Evolutionary conservation across 176 grass and related monocot genomes (phyloP).

Genomic region (Oryza glumipatula): DNA sequence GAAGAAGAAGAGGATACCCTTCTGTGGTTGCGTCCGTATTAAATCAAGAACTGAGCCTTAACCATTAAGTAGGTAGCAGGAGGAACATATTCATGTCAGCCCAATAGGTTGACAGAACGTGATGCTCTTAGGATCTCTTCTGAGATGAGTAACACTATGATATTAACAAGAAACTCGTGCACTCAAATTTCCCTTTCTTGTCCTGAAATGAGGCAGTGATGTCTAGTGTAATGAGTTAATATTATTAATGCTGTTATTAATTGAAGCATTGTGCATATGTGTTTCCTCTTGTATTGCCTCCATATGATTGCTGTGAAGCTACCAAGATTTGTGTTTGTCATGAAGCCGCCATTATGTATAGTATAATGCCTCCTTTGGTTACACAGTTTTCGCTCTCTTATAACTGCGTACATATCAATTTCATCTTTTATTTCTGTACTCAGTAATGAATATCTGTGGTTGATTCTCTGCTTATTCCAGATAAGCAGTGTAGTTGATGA

Average conservation of each 20-base stretch:
- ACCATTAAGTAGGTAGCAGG: constrained; percentile 25
- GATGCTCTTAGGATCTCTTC: background rate
- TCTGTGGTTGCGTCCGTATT: constrained; percentile 68
- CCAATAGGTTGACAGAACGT: constrained; percentile 9
- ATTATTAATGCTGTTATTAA: constrained; percentile 7
- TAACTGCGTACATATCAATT: background rate
- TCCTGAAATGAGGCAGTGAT: constrained; percentile 1
- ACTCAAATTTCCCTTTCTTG: constrained; percentile 17
- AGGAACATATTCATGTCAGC: constrained; percentile 2
- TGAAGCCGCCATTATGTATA: background rate
- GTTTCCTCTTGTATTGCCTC: background rate
- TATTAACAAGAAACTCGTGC: constrained; percentile 19
- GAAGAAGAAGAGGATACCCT: constrained; percentile 47
- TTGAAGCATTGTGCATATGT: constrained; percentile 2
- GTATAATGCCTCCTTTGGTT: background rate
- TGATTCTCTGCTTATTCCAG: constrained; percentile 4
- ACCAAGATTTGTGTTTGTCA: background rate
- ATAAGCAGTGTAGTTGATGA: background rate
- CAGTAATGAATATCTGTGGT: background rate
- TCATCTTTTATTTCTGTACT: constrained; percentile 15
- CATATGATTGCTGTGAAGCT: background rate
- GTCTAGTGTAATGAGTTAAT: constrained; percentile 24
- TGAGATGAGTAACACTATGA: constrained; percentile 27
- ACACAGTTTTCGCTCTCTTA: background rate
- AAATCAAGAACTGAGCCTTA: constrained; percentile 31